Percentiles rank a stretch among this genome's conserved stretches.
phyloP scores from a whole-genome alignment of 257 asterid species.

The Nicotiana undulata region DNA sequence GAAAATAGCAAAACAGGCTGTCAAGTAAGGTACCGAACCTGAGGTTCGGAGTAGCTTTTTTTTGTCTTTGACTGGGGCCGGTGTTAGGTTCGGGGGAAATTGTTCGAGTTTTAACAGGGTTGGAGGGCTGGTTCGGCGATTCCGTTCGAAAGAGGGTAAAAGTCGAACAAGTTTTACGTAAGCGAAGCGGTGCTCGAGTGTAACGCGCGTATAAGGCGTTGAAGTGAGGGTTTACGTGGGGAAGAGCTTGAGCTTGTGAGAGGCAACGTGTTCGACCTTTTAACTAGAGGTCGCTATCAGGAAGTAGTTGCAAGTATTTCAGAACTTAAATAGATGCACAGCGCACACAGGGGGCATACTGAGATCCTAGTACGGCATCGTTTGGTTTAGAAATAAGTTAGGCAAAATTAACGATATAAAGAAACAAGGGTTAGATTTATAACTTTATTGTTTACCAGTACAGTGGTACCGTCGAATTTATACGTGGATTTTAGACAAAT shows the following conservation, averaged over 20 bases:
- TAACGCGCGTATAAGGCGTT: background rate
- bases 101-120: background rate
- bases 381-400: no score
- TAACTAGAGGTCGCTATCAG: background rate
- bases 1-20: conserved; percentile 39
- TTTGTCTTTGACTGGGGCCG: conserved; percentile 20
- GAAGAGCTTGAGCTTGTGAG: no score
- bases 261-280: background rate
- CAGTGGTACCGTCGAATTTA: no score
- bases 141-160: conserved; percentile 10
- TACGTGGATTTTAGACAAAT: no score
- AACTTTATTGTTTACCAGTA: no score
- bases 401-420: no score
- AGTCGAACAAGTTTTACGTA: conserved; percentile 17
- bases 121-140: conserved; percentile 17
- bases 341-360: background rate
- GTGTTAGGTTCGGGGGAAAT: conserved; percentile 19
- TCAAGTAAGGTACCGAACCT: conserved; percentile 45
- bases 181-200: conserved; percentile 21
- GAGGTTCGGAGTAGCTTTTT: conserved; percentile 17
- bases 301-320: background rate
- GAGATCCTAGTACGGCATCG: no score
- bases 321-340: background rate
- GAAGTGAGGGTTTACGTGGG: background rate
- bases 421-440: no score